These are phyloP conservation scores for Isoetes taiwanensis DNA, from an alignment of 75 land plant species.

Conservation along the genomic window DNA sequence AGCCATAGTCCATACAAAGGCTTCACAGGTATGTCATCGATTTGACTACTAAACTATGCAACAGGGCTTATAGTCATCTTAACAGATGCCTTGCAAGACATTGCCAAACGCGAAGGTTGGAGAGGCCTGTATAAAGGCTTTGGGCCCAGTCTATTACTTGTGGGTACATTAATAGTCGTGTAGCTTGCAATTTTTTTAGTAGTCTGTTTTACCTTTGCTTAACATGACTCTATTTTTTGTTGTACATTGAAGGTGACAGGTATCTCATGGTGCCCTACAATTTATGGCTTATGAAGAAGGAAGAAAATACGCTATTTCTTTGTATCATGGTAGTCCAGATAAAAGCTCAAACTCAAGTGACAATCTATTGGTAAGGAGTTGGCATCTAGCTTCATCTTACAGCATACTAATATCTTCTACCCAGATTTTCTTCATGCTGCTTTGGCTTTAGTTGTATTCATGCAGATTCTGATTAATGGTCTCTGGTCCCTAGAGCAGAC, in stretches of 20 bases:
- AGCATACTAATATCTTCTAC: too few species aligned
- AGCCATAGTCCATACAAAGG: slow-evolving; percentile 52
- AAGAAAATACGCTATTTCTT: slow-evolving; percentile 35
- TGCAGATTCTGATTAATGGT: too few species aligned
- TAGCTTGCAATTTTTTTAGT: background rate
- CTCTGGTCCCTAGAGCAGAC: slow-evolving; percentile 23
- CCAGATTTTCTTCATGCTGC: too few species aligned
- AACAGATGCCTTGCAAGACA: slow-evolving; percentile 77
- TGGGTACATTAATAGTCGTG: slow-evolving; percentile 16
- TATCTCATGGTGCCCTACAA: slow-evolving; percentile 95
- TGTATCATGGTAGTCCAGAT: too few species aligned
- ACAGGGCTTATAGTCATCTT: too few species aligned
- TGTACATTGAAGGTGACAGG: slow-evolving; percentile 25
- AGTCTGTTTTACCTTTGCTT: background rate
- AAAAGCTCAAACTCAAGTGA: too few species aligned
- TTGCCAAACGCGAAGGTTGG: slow-evolving; percentile 78
- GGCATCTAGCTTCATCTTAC: too few species aligned
- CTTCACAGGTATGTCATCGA: slow-evolving; percentile 58
- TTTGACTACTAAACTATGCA: too few species aligned
- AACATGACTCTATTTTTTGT: background rate
- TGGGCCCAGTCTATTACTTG: slow-evolving; percentile 80
- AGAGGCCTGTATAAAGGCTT: slow-evolving; percentile 73
- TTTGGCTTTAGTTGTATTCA: too few species aligned
- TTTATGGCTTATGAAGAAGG: slow-evolving; percentile 89
- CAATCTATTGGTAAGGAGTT: too few species aligned